Evolutionary conservation across 805 yeast species (phyloP).

Genomic region (Brettanomyces custersianus): DNA sequence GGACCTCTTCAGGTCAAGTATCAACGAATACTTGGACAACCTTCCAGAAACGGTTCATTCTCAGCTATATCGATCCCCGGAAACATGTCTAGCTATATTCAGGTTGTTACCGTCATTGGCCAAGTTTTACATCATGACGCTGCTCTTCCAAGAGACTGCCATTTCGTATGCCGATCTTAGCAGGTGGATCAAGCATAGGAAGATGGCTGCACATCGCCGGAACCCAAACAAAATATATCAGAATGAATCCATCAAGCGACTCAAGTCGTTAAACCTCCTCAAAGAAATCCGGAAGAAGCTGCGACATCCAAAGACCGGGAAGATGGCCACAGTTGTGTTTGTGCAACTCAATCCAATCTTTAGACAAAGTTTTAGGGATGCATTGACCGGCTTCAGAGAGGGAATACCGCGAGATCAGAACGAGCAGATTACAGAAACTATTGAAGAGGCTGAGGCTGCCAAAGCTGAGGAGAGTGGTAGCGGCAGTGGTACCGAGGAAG

Average conservation of each 20-base stretch:
- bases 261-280: constrained; percentile 68
- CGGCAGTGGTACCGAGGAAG: constrained; percentile 3
- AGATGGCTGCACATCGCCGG: constrained; percentile 15
- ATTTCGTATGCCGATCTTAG: constrained; percentile 60
- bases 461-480: not conserved
- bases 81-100: constrained; percentile 90
- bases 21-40: constrained; percentile 82
- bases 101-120: constrained; percentile 84
- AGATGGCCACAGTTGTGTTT: constrained; percentile 22
- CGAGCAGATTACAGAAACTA: constrained; percentile 4
- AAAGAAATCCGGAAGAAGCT: constrained; percentile 37
- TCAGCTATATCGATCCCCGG: constrained; percentile 78
- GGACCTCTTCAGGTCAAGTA: constrained; percentile 54
- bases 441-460: constrained; percentile 24
- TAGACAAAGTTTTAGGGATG: constrained; percentile 65
- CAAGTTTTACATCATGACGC: constrained; percentile 77
- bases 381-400: constrained; percentile 56
- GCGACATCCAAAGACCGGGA: constrained; percentile 27
- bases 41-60: constrained; percentile 82
- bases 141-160: constrained; percentile 75
- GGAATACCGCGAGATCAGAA: constrained; percentile 5
- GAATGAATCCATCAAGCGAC: constrained; percentile 69
- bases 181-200: constrained; percentile 50
- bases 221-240: constrained; percentile 38
- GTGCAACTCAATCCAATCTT: constrained; percentile 63